These are phyloP conservation scores for Plasmopara muralis DNA, from an alignment of 352 stramenopile species.

Conservation along the genomic window DNA sequence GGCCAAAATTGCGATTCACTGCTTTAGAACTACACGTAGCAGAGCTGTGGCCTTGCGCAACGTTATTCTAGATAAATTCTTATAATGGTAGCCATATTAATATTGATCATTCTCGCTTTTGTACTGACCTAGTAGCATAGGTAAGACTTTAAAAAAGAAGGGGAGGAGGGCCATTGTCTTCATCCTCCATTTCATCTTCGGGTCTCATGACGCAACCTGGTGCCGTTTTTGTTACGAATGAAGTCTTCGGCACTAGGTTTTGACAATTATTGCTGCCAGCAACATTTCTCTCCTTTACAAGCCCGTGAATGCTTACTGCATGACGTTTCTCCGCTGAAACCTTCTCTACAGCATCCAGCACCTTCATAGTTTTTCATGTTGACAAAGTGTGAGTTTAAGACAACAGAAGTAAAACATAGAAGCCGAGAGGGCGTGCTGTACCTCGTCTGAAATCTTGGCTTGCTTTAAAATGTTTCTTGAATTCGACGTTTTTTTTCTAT, in stretches of 20 bases:
- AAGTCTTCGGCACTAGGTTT: constrained; percentile 13
- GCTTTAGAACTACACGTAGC: too few relatives aligned
- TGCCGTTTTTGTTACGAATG: constrained; percentile 22
- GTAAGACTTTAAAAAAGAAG: constrained; percentile 17
- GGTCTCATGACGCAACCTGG: background rate
- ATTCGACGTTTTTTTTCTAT: constrained; percentile 7
- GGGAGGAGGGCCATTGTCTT: constrained; percentile 19
- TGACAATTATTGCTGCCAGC: constrained; percentile 2
- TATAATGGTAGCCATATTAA: too few relatives aligned
- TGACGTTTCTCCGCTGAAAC: background rate
- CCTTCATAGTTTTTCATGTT: constrained; percentile 2
- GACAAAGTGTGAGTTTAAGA: background rate
- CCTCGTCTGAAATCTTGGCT: constrained; percentile 26
- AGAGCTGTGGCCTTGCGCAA: too few relatives aligned
- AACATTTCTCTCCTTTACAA: constrained; percentile 18
- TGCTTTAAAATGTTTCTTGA: constrained; percentile 2
- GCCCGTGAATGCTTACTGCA: constrained; percentile 21
- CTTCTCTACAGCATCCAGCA: constrained; percentile 17
- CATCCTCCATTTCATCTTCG: constrained; percentile 11
- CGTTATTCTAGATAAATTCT: too few relatives aligned
- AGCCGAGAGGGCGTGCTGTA: constrained; percentile 1
- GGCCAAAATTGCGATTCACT: too few relatives aligned
- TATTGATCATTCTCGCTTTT: too few relatives aligned
- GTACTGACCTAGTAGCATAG: too few relatives aligned
- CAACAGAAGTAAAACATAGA: background rate